phyloP scores from a whole-genome alignment of 2,329 filamentous ascomycete genomes.

The Blumeria hordei region DNA sequence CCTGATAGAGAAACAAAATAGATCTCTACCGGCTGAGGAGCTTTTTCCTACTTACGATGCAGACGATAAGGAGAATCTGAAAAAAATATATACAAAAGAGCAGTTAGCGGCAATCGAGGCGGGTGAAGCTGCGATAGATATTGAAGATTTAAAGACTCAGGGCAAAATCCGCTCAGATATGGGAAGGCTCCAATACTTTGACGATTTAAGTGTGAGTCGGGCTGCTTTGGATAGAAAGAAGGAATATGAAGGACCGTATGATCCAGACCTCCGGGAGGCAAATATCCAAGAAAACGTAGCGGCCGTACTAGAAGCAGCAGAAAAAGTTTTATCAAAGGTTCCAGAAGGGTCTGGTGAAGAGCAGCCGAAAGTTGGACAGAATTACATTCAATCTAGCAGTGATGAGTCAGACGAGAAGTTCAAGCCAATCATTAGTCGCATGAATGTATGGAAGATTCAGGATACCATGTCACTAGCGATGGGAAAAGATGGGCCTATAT shows the following conservation, averaged over 20 bases:
- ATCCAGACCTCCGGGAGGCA: conserved; percentile 17
- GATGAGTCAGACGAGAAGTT: neutral
- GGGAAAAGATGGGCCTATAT: conserved; percentile 9
- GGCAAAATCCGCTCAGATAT: conserved; percentile 47
- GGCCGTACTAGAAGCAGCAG: conserved; percentile 5
- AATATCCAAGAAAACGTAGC: conserved; percentile 6
- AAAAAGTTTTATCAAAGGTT: conserved; percentile 2
- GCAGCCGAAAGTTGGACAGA: neutral
- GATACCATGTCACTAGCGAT: conserved; percentile 7
- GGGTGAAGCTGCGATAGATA: conserved; percentile 52
- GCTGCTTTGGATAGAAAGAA: conserved; percentile 53
- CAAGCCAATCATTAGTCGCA: conserved; percentile 2
- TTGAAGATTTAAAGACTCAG: conserved; percentile 50
- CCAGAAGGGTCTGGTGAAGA: neutral
- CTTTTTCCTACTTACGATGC: conserved; percentile 28
- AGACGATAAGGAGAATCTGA: conserved; percentile 37
- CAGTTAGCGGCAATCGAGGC: conserved; percentile 65
- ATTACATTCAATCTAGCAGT: neutral
- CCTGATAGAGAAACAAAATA: neutral
- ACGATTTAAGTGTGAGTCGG: conserved; percentile 58
- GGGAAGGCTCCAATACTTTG: conserved; percentile 50
- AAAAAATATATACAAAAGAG: conserved; percentile 47
- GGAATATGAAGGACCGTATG: conserved; percentile 15
- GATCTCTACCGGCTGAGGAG: neutral
- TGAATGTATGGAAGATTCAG: conserved; percentile 7